Percentiles rank a stretch among this genome's conserved stretches.
These are phyloP conservation scores for Geotrichum phurueaensis DNA, from an alignment of 1,139 yeast genomes.

Conservation along the genomic window DNA sequence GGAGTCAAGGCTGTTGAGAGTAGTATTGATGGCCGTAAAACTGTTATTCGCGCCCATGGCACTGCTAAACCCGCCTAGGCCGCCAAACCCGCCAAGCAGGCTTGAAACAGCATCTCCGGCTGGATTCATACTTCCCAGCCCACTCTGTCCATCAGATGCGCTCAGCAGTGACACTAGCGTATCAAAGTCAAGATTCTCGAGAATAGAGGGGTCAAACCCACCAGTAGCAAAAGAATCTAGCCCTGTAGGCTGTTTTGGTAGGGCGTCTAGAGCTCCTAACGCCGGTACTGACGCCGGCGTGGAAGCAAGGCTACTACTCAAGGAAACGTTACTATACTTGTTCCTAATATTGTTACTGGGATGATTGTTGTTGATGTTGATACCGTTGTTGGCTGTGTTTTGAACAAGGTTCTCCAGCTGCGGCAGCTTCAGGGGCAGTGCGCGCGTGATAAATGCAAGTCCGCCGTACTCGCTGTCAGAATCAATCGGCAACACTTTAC, in stretches of 20 bases:
- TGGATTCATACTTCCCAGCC: not conserved
- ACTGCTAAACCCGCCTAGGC: not conserved
- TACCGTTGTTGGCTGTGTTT: not conserved
- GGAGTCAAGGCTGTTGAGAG: not conserved
- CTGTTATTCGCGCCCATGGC: not conserved
- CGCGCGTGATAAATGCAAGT: conserved; percentile 35
- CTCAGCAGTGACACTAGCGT: not conserved
- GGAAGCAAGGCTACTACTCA: not conserved
- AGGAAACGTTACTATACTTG: not conserved
- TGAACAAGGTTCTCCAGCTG: not conserved
- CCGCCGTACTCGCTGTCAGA: conserved; percentile 37
- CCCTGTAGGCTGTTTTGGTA: not conserved
- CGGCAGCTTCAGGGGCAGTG: conserved; percentile 21
- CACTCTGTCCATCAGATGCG: not conserved
- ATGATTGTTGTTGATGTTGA: not conserved
- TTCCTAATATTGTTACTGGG: not conserved
- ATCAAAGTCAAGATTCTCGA: not conserved
- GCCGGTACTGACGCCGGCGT: not conserved
- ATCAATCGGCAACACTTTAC: conserved; percentile 55
- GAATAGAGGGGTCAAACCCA: not conserved
- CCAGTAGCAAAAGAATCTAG: not conserved
- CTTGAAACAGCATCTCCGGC: not conserved
- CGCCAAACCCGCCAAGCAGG: not conserved
- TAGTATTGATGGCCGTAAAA: not conserved
- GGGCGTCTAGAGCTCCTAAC: not conserved